A percentile compares a stretch with the other conserved stretches of the same genome.
phyloP scores from a whole-genome alignment of 192 early-diverging fungal genomes.

The Coemansia sp. region DNA sequence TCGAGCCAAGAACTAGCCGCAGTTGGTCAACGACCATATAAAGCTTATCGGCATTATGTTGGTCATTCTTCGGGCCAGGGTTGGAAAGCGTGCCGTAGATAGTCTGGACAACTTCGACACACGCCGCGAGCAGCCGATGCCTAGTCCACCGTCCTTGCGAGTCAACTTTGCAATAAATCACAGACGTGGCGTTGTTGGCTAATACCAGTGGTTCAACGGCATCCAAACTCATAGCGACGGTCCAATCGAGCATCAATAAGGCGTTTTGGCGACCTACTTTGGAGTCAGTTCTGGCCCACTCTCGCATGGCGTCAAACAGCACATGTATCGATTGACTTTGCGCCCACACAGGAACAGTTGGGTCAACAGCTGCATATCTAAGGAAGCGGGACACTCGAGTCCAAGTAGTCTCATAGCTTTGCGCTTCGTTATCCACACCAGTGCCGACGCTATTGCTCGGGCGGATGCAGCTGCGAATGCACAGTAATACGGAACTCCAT shows the following conservation, averaged over 20 bases:
- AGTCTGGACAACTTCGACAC: conserved; percentile 4
- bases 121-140: conserved; percentile 6
- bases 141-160: conserved; percentile 13
- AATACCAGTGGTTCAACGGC: neutral
- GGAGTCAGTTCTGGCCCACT: conserved; percentile 3
- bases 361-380: conserved; percentile 17
- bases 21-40: neutral
- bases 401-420: conserved; percentile 7
- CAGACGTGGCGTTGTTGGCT: neutral
- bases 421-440: neutral
- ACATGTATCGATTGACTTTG: conserved; percentile 10
- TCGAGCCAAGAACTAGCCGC: conserved; percentile 13
- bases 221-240: conserved; percentile 5
- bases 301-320: conserved; percentile 11
- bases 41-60: neutral
- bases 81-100: neutral
- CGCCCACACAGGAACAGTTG: conserved; percentile 33
- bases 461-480: conserved; percentile 1
- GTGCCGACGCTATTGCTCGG: neutral
- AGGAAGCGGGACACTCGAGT: conserved; percentile 1
- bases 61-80: neutral
- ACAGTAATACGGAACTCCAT: conserved; percentile 9
- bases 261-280: neutral
- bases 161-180: conserved; percentile 3
- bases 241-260: conserved; percentile 20